phyloP scores from a whole-genome alignment of 129 eudicot genomes.

The Chrysanthemum lavandulifolium region DNA sequence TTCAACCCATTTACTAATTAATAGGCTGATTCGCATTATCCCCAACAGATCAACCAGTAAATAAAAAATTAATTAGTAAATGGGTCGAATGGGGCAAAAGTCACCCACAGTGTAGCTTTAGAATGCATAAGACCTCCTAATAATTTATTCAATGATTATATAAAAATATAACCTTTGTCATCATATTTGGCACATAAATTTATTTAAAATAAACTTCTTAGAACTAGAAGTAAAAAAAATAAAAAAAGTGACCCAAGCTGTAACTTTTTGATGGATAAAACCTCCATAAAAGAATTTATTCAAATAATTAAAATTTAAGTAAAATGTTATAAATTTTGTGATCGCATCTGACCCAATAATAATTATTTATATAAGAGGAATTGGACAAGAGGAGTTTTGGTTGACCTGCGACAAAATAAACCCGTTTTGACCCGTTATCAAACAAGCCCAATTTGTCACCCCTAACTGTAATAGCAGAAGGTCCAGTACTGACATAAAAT shows the following conservation, averaged over 20 bases:
- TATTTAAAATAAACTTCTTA: neutral
- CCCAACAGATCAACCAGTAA: neutral
- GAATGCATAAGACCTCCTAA: neutral
- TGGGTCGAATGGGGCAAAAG: neutral
- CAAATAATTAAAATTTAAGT: neutral
- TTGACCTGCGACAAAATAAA: neutral
- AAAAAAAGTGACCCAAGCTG: no score
- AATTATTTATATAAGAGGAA: neutral
- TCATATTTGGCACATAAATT: neutral
- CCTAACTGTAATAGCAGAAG: constrained; percentile 8
- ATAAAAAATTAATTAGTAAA: neutral
- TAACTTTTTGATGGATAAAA: neutral
- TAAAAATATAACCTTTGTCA: neutral
- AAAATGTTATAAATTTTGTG: neutral
- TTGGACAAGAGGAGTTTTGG: neutral
- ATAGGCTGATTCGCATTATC: neutral
- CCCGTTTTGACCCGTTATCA: neutral
- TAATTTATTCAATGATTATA: neutral
- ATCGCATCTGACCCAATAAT: neutral
- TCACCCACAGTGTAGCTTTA: neutral
- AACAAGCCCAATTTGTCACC: neutral
- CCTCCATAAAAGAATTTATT: neutral
- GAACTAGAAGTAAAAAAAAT: neutral
- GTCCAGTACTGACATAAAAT: neutral
- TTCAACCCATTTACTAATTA: neutral